phyloP scores from a whole-genome alignment of 2,329 filamentous ascomycete species.

The Ceratocystiopsis brevicomis region DNA sequence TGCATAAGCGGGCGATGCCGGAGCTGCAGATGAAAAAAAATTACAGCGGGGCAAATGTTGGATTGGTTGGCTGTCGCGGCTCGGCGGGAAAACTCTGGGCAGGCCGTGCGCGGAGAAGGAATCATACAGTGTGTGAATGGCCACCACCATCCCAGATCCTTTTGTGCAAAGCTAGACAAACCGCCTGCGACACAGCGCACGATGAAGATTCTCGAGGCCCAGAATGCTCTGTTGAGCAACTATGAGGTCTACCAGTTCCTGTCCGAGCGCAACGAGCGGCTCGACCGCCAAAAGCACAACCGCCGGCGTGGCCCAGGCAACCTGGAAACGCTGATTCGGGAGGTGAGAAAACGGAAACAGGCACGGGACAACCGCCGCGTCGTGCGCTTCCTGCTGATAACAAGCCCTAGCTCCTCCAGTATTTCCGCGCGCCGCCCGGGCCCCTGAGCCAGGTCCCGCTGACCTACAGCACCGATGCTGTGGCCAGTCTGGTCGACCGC shows the following conservation, averaged over 20 bases:
- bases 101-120: no score
- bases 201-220: constrained; percentile 55
- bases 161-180: background rate
- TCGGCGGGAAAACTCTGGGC: no score
- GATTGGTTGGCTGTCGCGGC: no score
- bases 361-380: background rate
- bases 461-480: constrained; percentile 32
- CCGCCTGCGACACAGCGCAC: constrained; percentile 1
- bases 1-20: no score
- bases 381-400: background rate
- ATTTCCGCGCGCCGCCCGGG: constrained; percentile 29
- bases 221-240: constrained; percentile 52
- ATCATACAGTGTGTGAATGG: no score
- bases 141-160: no score
- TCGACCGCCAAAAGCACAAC: constrained; percentile 29
- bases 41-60: no score
- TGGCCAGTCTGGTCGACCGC: constrained; percentile 32
- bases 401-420: constrained; percentile 6
- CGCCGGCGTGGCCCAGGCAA: constrained; percentile 36
- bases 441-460: constrained; percentile 36
- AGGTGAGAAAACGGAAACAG: constrained; percentile 27
- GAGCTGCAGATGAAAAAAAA: no score
- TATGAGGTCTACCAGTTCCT: constrained; percentile 54
- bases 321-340: constrained; percentile 38
- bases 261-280: constrained; percentile 25